Base-by-base conservation (phyloP, 2,329 filamentous ascomycete species). In the Westerdykella aurantiaca region DNA sequence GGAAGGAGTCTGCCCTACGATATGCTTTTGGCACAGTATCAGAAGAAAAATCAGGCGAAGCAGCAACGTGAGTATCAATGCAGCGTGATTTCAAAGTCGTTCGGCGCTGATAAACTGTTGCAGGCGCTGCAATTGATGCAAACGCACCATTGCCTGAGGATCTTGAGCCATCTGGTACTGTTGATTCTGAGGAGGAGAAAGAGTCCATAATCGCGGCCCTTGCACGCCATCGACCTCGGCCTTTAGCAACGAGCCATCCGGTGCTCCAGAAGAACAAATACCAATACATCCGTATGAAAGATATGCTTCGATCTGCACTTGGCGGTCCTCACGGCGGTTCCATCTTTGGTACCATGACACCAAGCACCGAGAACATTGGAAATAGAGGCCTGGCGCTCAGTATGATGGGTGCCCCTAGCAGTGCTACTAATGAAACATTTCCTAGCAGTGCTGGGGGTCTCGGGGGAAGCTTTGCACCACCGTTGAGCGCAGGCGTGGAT, bases 1-100 rank as follows among this genome's bases (percentile, higher is more conserved):
- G 90, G 90, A 1, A 78, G 90, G 48, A 93, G 86, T 37, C 71
- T 95, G 47, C 90, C 90, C 1, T 96, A 96, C 61, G 89, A 95
- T 66, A 93, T 95, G 84, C 73, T 96, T 33, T 76, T 96, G 12
- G 66, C 65, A 31, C 72, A 75, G 44, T 76, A 75, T 48, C 73
- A 76, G 84, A 96, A 97, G 77, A 97, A 96, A 76, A 98, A 98
- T 59, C 93, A 97, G 68, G 93, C 93, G 17, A 95, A 95, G 62
- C 88, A 95, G 72, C 93, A 97, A 69, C 95, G 88, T 90, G 76
- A 71, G 84, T 78, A 12, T 31, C 13, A 9, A 38, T 11, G 16
- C 9, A 34, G 18, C 18, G 6, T 6, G 17, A 22, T 23, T 39
- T 41, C 35, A 25, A 29, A 33, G 3, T 18, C 14, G 18, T 18